phyloP scores from a whole-genome alignment of 805 yeast species.

The Candida insectalens region DNA sequence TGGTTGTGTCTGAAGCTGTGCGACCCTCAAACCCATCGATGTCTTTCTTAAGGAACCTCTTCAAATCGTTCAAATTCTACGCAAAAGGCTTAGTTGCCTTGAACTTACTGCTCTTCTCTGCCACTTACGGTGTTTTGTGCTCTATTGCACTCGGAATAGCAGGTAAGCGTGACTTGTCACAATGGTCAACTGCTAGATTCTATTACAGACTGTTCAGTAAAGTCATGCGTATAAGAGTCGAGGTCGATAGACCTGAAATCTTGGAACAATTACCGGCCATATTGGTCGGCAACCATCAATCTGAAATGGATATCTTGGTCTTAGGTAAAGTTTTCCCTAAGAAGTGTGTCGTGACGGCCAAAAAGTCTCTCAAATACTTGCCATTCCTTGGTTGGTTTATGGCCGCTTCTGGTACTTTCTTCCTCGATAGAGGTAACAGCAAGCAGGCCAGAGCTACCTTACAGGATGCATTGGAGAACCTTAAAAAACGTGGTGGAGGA shows the following conservation, averaged over 20 bases:
- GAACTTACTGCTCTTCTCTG: constrained; percentile 45
- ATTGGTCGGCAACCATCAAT: constrained; percentile 82
- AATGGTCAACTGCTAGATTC: constrained; percentile 82
- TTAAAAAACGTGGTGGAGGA: constrained; percentile 58
- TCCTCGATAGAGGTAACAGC: constrained; percentile 74
- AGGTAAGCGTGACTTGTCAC: constrained; percentile 75
- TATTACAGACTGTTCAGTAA: constrained; percentile 56
- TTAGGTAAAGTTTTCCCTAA: constrained; percentile 81
- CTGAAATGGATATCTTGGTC: constrained; percentile 73
- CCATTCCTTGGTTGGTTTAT: constrained; percentile 98
- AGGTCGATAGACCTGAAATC: constrained; percentile 55
- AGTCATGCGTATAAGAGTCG: constrained; percentile 60
- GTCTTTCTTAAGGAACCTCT: constrained; percentile 9
- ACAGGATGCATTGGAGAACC: constrained; percentile 51
- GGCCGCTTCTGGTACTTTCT: constrained; percentile 83
- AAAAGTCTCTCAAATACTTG: constrained; percentile 68
- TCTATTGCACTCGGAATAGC: constrained; percentile 55
- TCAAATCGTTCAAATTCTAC: constrained; percentile 38
- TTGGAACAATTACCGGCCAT: constrained; percentile 62
- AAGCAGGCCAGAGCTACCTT: constrained; percentile 69
- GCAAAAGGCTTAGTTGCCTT: constrained; percentile 47
- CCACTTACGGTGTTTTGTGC: constrained; percentile 68
- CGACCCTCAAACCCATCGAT: too few species aligned
- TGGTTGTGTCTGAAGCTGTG: too few species aligned
- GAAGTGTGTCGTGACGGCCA: constrained; percentile 88